These are phyloP conservation scores for Ceratopteris richardii DNA, from an alignment of 75 land plant genomes.

Conservation along the genomic window DNA sequence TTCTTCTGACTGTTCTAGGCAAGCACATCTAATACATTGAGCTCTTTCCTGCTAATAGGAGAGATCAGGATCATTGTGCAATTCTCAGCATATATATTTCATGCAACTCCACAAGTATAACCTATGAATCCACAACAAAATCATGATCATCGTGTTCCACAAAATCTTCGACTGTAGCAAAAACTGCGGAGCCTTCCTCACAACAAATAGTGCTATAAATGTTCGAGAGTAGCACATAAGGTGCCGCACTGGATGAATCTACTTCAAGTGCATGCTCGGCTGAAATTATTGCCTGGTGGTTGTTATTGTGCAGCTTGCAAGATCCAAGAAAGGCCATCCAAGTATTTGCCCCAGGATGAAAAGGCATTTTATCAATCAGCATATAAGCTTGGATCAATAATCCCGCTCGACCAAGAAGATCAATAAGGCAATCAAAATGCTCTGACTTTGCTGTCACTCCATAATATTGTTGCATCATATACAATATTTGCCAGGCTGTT, in stretches of 20 bases:
- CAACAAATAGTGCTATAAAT: conserved; percentile 1
- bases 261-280: conserved; percentile 8
- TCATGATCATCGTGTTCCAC: too few species aligned
- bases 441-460: background rate
- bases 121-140: too few species aligned
- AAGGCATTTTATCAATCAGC: conserved; percentile 12
- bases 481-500: conserved; percentile 6
- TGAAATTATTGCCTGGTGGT: background rate
- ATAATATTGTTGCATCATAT: conserved; percentile 3
- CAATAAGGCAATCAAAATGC: conserved; percentile 17
- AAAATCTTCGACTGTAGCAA: too few species aligned
- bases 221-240: conserved; percentile 21
- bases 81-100: too few species aligned
- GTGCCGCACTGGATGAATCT: conserved; percentile 9
- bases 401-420: conserved; percentile 19
- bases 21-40: too few species aligned
- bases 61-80: too few species aligned
- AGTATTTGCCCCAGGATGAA: conserved; percentile 12
- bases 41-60: too few species aligned
- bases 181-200: too few species aligned
- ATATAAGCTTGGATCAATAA: conserved; percentile 7
- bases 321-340: conserved; percentile 24
- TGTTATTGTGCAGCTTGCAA: conserved; percentile 18
- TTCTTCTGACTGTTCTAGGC: too few species aligned
- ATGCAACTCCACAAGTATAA: too few species aligned